Evolutionary conservation across 139 green algal genomes (phyloP).

Genomic region (Coccomyxa sp.): DNA sequence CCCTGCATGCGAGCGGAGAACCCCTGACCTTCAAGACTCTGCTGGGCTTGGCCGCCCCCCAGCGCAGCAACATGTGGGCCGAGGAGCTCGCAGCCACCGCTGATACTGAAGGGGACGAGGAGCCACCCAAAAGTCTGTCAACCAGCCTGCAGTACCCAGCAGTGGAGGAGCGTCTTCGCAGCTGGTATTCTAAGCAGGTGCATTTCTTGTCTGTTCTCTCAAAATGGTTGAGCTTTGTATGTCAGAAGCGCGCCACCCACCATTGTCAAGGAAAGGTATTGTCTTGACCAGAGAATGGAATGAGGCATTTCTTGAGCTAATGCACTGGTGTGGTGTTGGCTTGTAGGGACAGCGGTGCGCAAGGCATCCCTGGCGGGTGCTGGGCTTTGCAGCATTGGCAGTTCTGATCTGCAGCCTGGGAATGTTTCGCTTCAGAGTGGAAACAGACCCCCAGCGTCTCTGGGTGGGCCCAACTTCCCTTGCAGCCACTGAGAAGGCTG

Average conservation of each 20-base stretch:
- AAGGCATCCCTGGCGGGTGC: conserved; percentile 24
- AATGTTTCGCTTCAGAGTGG: conserved; percentile 48
- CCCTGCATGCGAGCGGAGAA: background rate
- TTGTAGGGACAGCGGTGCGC: conserved; percentile 48
- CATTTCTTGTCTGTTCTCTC: background rate
- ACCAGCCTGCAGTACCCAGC: conserved; percentile 1
- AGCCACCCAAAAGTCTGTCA: background rate
- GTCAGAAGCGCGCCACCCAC: no score
- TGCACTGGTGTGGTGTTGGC: background rate
- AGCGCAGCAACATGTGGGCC: background rate
- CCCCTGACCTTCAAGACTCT: background rate
- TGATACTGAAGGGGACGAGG: background rate
- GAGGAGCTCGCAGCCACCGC: background rate
- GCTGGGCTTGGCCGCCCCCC: background rate
- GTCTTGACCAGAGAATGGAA: no score
- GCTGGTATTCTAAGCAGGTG: background rate
- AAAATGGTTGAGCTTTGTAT: no score
- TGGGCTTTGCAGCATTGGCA: conserved; percentile 27
- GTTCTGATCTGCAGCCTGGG: conserved; percentile 44
- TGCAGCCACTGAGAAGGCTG: conserved; percentile 56
- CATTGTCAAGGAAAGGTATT: no score
- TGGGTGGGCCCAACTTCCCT: conserved; percentile 72
- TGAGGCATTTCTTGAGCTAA: no score
- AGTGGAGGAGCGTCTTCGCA: conserved; percentile 35
- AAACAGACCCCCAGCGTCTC: conserved; percentile 57